phyloP scores from a whole-genome alignment of 495 filamentous ascomycete genomes.

The Xylaria sp. region DNA sequence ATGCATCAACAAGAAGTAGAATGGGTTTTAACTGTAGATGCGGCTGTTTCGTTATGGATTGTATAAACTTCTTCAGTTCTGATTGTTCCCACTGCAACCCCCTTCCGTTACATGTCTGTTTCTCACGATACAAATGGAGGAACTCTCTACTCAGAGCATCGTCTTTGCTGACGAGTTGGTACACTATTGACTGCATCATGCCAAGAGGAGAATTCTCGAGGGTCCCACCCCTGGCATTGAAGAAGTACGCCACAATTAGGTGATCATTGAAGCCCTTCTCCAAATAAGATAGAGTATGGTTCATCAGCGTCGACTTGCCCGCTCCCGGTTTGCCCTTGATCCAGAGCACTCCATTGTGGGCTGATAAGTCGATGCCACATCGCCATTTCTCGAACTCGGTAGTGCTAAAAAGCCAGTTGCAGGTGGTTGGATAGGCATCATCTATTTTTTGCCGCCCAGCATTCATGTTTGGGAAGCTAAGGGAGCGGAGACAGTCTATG shows the following conservation, averaged over 20 bases:
- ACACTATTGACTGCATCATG: not conserved
- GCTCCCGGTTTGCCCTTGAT: slow-evolving; percentile 63
- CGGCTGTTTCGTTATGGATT: not conserved
- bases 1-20: slow-evolving; percentile 19
- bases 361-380: slow-evolving; percentile 35
- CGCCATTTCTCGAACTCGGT: slow-evolving; percentile 55
- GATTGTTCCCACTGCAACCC: not conserved
- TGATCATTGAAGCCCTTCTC: not conserved
- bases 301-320: slow-evolving; percentile 55
- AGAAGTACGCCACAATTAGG: not conserved
- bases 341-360: slow-evolving; percentile 63
- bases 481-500: not conserved
- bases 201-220: not conserved
- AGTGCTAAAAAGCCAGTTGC: slow-evolving; percentile 54
- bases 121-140: not conserved
- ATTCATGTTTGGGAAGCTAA: slow-evolving; percentile 38
- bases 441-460: slow-evolving; percentile 47
- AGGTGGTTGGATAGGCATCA: slow-evolving; percentile 53
- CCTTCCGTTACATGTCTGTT: not conserved
- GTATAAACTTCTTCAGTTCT: not conserved
- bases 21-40: too few species aligned
- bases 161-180: not conserved
- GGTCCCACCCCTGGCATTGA: not conserved
- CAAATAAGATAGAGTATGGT: not conserved
- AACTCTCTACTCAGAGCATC: not conserved